Base-by-base conservation (phyloP, 78 protist genomes). In the Dictyostelium citrinum region DNA sequence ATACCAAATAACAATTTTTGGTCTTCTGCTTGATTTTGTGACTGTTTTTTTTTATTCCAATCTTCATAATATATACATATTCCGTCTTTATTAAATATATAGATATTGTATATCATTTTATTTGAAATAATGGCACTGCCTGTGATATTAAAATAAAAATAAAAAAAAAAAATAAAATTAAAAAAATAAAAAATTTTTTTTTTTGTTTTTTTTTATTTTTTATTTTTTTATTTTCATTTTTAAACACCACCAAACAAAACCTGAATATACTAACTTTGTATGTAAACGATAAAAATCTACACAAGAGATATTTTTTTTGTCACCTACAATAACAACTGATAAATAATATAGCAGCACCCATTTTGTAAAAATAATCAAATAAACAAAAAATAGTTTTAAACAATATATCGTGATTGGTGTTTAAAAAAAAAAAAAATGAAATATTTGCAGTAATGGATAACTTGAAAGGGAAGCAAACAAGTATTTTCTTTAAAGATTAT, bases 1-100 rank as follows among this genome's bases (percentile, higher is more conserved):
- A 96, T 74, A 77, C 96, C 96, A 58, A 64, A 95, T 75, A 90
- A 81, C 71, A 85, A 79, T 78, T 91, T 96, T 83, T 96, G 95
- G 3, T 95, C 97, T 16, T 90, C 92, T 58, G 90, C 79, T 60
- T 84, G 24, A 71, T 90, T 94, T 43, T 60, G 14, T 1, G 90
- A 72, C 31, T 39, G 74, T 79, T 84, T 84, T 61, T 75, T 55
- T 58, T 91, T 86, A 78, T 83, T 79, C 95, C 91, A 91, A 64
- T 90, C 97, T 74, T 71, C 95, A 61, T 84, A 84, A 81, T 82
- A 91, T 49, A 91, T 67, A 64, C 92, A 91, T 4, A 4, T 12
- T 37, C 97, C 95, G 6, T 82, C 43, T 37, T 77, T 72, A 90
- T 94, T 91, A 29, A 82, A 90, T 58, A 94, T 94, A 71, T 88